These are phyloP conservation scores for Eucalyptus leucophloia DNA, from an alignment of 345 rosid genomes.

Conservation along the genomic window DNA sequence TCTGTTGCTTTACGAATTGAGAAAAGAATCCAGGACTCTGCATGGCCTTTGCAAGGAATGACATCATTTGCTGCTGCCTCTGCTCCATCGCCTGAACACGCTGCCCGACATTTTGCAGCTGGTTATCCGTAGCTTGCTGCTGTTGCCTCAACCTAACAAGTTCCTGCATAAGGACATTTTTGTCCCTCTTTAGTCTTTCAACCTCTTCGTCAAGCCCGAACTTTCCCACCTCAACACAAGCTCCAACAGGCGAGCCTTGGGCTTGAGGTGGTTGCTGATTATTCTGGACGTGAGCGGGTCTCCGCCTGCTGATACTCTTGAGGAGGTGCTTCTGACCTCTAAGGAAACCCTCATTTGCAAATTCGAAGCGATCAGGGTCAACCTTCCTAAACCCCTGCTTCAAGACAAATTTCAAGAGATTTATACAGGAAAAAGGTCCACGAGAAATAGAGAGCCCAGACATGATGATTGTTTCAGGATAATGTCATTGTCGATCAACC, in stretches of 20 bases:
- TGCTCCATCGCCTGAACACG: slow-evolving; percentile 92
- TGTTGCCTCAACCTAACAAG: slow-evolving; percentile 87
- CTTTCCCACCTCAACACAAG: slow-evolving; percentile 82
- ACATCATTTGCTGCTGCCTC: slow-evolving; percentile 91
- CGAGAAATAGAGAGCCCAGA: neutral
- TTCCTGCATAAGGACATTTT: slow-evolving; percentile 89
- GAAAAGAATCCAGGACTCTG: slow-evolving; percentile 70
- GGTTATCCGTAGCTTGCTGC: slow-evolving; percentile 67
- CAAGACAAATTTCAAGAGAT: neutral
- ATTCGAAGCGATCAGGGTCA: slow-evolving; percentile 85
- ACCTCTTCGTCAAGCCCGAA: slow-evolving; percentile 84
- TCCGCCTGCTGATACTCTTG: slow-evolving; percentile 51
- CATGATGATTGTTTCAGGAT: neutral
- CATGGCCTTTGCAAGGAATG: slow-evolving; percentile 81
- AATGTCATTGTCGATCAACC: neutral
- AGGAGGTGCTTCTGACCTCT: slow-evolving; percentile 78
- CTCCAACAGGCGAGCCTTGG: slow-evolving; percentile 48
- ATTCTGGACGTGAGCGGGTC: slow-evolving; percentile 44
- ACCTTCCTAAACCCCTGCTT: slow-evolving; percentile 80
- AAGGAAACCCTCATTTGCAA: slow-evolving; percentile 80
- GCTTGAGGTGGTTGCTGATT: slow-evolving; percentile 31
- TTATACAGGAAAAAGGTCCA: neutral
- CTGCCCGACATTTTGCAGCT: slow-evolving; percentile 63
- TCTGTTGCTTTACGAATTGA: slow-evolving; percentile 70
- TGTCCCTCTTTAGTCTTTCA: slow-evolving; percentile 78